A percentile compares a stretch with the other conserved stretches of the same genome.
phyloP scores from a whole-genome alignment of 805 yeast genomes.

The Metschnikowia continentalis region DNA sequence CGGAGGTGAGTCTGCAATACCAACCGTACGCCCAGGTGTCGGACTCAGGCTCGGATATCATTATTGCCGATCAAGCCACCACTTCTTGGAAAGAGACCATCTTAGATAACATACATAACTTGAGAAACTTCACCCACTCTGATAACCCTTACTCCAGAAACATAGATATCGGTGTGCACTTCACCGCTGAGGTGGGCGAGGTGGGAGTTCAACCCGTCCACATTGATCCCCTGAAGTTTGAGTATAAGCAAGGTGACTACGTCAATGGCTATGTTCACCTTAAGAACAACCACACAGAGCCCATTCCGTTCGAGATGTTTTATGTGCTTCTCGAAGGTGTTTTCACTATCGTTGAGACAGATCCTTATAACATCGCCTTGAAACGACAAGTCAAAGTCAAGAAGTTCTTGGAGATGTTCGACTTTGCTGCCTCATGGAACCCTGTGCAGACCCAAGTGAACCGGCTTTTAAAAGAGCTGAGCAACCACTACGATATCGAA shows the following conservation, averaged over 20 bases:
- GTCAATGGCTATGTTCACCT: slow-evolving; percentile 51
- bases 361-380: slow-evolving; percentile 12
- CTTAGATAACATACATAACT: slow-evolving; percentile 34
- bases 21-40: neutral
- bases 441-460: slow-evolving; percentile 26
- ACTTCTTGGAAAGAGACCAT: slow-evolving; percentile 35
- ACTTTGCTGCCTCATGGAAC: slow-evolving; percentile 48
- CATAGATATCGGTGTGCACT: slow-evolving; percentile 25
- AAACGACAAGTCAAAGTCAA: slow-evolving; percentile 21
- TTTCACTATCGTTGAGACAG: slow-evolving; percentile 21
- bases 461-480: slow-evolving; percentile 27
- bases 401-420: slow-evolving; percentile 37
- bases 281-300: slow-evolving; percentile 36
- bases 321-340: slow-evolving; percentile 54
- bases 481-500: slow-evolving; percentile 7
- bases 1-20: neutral
- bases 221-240: slow-evolving; percentile 32
- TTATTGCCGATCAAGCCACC: slow-evolving; percentile 34
- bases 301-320: slow-evolving; percentile 60
- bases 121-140: slow-evolving; percentile 29
- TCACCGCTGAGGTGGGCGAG: slow-evolving; percentile 33
- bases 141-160: slow-evolving; percentile 25
- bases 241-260: slow-evolving; percentile 63
- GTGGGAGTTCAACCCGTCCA: slow-evolving; percentile 23
- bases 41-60: slow-evolving; percentile 11